A percentile compares a stretch with the other conserved stretches of the same genome.
Evolutionary conservation across 495 filamentous ascomycete genomes (phyloP).

Genomic region (Podospora appendiculata): DNA sequence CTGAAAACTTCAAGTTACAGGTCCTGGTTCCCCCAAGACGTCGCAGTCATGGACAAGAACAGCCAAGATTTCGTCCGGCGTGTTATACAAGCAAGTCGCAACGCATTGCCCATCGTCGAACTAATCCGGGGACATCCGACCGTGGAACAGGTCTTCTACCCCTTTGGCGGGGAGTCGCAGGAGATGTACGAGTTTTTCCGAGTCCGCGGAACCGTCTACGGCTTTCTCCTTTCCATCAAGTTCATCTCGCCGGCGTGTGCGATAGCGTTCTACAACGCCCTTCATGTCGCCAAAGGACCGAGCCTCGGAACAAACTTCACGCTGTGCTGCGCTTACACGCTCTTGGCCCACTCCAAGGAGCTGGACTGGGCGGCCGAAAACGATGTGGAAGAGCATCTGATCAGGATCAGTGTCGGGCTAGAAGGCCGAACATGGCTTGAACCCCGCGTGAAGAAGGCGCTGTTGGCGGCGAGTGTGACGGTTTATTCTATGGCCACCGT

Average conservation of each 20-base stretch:
- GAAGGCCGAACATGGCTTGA: constrained; percentile 16
- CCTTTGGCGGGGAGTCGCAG: constrained; percentile 7
- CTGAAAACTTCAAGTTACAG: background rate
- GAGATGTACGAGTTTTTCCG: constrained; percentile 7
- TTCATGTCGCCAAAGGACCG: constrained; percentile 21
- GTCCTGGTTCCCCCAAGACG: constrained; percentile 14
- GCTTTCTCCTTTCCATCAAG: constrained; percentile 17
- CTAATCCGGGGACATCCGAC: background rate
- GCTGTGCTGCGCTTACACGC: constrained; percentile 19
- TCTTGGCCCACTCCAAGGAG: constrained; percentile 20
- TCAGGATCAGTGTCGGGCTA: constrained; percentile 23
- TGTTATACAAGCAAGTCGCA: constrained; percentile 4
- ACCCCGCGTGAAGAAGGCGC: constrained; percentile 8
- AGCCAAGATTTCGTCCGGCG: constrained; percentile 12
- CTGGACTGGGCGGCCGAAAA: constrained; percentile 16
- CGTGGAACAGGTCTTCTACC: constrained; percentile 19
- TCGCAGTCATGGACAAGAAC: constrained; percentile 15
- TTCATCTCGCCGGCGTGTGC: constrained; percentile 5
- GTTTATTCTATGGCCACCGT: no score
- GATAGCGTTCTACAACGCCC: constrained; percentile 14
- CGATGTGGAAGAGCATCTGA: constrained; percentile 21
- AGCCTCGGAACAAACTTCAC: constrained; percentile 25
- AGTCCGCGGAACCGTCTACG: constrained; percentile 4
- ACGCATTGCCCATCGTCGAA: constrained; percentile 4
- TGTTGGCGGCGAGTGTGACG: background rate